A percentile compares a stretch with the other conserved stretches of the same genome.
Conservation (phyloP, 2,329 filamentous ascomycete genomes). For the Ceratocystis albifundus region DNA sequence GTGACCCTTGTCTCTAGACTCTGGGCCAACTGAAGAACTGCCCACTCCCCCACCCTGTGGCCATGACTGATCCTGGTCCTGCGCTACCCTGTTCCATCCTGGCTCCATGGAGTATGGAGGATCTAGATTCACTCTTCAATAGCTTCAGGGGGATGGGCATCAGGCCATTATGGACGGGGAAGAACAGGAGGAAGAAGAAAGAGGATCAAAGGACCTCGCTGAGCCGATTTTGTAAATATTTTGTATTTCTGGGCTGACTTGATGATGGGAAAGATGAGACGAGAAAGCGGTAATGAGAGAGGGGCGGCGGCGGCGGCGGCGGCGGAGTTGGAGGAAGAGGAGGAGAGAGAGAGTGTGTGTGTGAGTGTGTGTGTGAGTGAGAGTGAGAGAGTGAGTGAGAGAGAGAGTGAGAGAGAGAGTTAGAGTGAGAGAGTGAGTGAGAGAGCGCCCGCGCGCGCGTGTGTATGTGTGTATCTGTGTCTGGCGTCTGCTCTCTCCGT, state of each 20-base stretch:
- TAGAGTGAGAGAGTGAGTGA: no score
- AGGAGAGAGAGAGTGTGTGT: no score
- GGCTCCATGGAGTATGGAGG: not conserved
- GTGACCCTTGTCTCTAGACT: not conserved
- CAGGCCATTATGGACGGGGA: constrained; percentile 8
- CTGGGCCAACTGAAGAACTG: not conserved
- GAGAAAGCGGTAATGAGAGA: not conserved
- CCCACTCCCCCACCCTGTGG: not conserved
- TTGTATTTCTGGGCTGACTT: not conserved
- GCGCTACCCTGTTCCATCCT: not conserved
- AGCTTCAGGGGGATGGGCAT: not conserved
- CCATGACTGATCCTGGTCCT: not conserved
- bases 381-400: no score
- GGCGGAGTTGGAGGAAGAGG: no score
- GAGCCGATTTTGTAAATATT: constrained; percentile 4
- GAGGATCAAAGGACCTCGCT: not conserved
- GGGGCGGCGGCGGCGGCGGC: not conserved
- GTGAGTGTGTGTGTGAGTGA: no score
- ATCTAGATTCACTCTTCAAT: constrained; percentile 4
- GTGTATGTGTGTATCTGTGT: no score
- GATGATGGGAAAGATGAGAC: constrained; percentile 6
- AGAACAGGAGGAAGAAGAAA: not conserved
- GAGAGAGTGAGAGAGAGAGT: not conserved
- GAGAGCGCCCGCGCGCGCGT: no score
- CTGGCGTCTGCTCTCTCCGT: no score